A percentile compares a stretch with the other conserved stretches of the same genome.
Evolutionary conservation across 192 early-diverging fungal species (phyloP).

Genomic region (Umbelopsis sp.): DNA sequence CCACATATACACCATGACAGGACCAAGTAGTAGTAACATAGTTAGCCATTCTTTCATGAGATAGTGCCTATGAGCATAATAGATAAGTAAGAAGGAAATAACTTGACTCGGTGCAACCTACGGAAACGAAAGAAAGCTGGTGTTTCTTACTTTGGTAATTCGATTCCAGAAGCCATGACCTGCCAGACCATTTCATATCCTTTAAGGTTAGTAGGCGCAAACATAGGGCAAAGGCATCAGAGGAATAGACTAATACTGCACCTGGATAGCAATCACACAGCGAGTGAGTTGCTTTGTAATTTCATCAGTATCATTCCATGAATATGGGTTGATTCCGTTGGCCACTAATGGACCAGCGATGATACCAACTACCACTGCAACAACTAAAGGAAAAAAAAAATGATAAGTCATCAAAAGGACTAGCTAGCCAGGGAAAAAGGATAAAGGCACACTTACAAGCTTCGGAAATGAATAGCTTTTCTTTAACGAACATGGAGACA

Average conservation of each 20-base stretch:
- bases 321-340: constrained; percentile 68
- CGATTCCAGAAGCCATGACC: constrained; percentile 85
- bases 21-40: constrained; percentile 70
- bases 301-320: constrained; percentile 51
- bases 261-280: constrained; percentile 82
- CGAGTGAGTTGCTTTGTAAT: constrained; percentile 75
- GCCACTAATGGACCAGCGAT: constrained; percentile 76
- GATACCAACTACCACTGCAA: constrained; percentile 84
- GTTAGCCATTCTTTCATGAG: constrained; percentile 61
- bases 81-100: background rate
- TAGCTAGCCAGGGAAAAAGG: background rate
- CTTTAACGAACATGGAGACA: constrained; percentile 72
- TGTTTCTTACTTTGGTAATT: constrained; percentile 66
- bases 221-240: background rate
- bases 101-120: background rate
- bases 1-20: constrained; percentile 87
- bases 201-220: background rate
- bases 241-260: constrained; percentile 18
- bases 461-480: constrained; percentile 74
- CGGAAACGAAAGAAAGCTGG: background rate
- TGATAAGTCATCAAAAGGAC: too few relatives aligned
- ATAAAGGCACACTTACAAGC: constrained; percentile 53
- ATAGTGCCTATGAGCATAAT: constrained; percentile 30
- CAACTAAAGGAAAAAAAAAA: constrained; percentile 47
- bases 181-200: constrained; percentile 19